Percentiles rank a stretch among this genome's conserved stretches.
Evolutionary conservation across 2,329 filamentous ascomycete species (phyloP).

Genomic region (Pestalotiopsis sp.): DNA sequence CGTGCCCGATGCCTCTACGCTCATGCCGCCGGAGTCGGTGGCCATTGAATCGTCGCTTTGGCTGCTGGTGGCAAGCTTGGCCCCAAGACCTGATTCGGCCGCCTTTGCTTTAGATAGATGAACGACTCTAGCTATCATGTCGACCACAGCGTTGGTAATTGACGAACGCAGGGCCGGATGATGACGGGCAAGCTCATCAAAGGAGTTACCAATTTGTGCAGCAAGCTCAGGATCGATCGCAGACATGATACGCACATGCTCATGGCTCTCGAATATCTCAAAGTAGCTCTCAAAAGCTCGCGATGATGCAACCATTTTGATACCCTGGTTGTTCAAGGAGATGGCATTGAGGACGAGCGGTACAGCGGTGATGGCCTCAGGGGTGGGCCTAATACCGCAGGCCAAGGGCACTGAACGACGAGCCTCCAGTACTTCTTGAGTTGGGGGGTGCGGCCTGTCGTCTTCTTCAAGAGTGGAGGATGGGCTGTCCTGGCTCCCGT

Average conservation of each 20-base stretch:
- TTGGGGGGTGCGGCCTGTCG: constrained; percentile 53
- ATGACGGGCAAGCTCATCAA: constrained; percentile 93
- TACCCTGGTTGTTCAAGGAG: constrained; percentile 83
- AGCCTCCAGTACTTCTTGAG: constrained; percentile 48
- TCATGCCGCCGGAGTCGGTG: constrained; percentile 48
- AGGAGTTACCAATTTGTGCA: constrained; percentile 75
- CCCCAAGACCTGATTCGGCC: constrained; percentile 69
- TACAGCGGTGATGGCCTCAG: constrained; percentile 85
- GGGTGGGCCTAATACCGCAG: constrained; percentile 78
- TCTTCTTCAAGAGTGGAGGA: constrained; percentile 40
- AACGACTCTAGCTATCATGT: constrained; percentile 84
- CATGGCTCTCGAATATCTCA: constrained; percentile 93
- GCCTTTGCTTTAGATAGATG: constrained; percentile 74
- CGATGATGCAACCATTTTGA: constrained; percentile 84
- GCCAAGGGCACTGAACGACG: constrained; percentile 53
- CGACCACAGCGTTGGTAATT: constrained; percentile 82
- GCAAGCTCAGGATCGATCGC: constrained; percentile 71
- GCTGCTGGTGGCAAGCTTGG: constrained; percentile 71
- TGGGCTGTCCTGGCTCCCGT: constrained; percentile 39
- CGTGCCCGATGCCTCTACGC: constrained; percentile 37
- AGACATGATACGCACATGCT: constrained; percentile 79
- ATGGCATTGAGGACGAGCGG: constrained; percentile 91
- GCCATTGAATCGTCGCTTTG: constrained; percentile 57
- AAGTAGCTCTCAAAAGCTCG: constrained; percentile 84
- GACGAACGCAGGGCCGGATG: constrained; percentile 80